phyloP scores from a whole-genome alignment of 768 basidiomycete species.

The Clavulina sp. region DNA sequence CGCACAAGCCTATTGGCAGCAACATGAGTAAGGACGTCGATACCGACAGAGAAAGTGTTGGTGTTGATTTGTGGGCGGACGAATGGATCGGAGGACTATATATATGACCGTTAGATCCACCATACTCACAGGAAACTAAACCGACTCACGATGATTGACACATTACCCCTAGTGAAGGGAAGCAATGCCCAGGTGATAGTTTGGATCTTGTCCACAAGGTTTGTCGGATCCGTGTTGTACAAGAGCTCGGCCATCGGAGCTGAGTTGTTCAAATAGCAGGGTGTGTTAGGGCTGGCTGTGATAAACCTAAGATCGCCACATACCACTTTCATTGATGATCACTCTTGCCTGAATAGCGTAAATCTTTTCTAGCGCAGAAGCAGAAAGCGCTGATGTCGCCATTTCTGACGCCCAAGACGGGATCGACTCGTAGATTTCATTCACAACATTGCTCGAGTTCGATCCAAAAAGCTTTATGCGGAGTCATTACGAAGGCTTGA shows the following conservation, averaged over 20 bases:
- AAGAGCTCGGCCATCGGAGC: background rate
- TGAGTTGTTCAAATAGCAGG: slow-evolving; percentile 21
- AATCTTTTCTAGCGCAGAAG: slow-evolving; percentile 26
- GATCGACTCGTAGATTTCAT: slow-evolving; percentile 25
- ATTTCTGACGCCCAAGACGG: slow-evolving; percentile 28
- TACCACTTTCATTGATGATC: slow-evolving; percentile 32
- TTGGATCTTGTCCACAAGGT: slow-evolving; percentile 21
- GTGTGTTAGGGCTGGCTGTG: slow-evolving; percentile 2
- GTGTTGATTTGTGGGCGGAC: slow-evolving; percentile 29
- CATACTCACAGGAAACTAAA: background rate
- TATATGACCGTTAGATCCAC: background rate
- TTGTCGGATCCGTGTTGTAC: slow-evolving; percentile 20
- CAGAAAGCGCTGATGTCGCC: slow-evolving; percentile 23
- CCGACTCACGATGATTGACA: slow-evolving; percentile 26
- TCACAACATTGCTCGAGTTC: slow-evolving; percentile 1
- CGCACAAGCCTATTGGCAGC: slow-evolving; percentile 30
- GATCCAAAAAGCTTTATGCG: slow-evolving; percentile 2
- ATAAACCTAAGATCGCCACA: too few species aligned
- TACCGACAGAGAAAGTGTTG: slow-evolving; percentile 33
- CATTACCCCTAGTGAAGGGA: slow-evolving; percentile 35
- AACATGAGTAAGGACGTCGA: slow-evolving; percentile 34
- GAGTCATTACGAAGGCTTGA: slow-evolving; percentile 11
- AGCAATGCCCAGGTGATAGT: slow-evolving; percentile 38
- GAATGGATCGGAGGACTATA: slow-evolving; percentile 31
- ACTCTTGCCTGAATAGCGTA: slow-evolving; percentile 29